Percentiles rank a stretch among this genome's conserved stretches.
These are phyloP conservation scores for Mucor circinelloides DNA, from an alignment of 371 early-diverging fungal species.

Conservation along the genomic window DNA sequence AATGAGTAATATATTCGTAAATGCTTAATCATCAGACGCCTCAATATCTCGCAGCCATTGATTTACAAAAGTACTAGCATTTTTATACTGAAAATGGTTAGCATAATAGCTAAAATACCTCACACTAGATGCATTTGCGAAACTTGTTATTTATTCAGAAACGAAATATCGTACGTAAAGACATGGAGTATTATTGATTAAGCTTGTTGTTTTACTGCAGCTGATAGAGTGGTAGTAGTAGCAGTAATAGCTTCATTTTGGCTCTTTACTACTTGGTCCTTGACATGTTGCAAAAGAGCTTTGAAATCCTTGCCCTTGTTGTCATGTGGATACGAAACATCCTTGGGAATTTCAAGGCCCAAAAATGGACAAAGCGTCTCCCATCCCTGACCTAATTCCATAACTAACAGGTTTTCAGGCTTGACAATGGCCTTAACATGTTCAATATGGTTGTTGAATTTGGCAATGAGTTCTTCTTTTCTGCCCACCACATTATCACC, in stretches of 20 bases:
- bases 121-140: too few species aligned
- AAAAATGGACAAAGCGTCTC: conserved; percentile 21
- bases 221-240: too few species aligned
- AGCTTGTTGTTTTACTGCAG: too few species aligned
- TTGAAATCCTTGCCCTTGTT: conserved; percentile 12
- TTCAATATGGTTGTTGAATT: conserved; percentile 18
- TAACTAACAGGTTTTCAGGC: conserved; percentile 22
- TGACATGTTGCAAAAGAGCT: not conserved
- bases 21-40: too few species aligned
- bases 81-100: too few species aligned
- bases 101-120: too few species aligned
- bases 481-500: not conserved
- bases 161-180: too few species aligned
- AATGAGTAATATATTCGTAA: too few species aligned
- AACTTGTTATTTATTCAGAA: too few species aligned
- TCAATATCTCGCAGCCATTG: too few species aligned
- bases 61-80: too few species aligned
- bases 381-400: conserved; percentile 26
- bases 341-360: not conserved
- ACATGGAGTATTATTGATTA: too few species aligned
- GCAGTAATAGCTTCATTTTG: not conserved
- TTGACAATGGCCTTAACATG: conserved; percentile 19
- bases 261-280: not conserved
- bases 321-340: conserved; percentile 10
- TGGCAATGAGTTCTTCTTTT: conserved; percentile 11